Base-by-base conservation (phyloP, 768 basidiomycete species). In the Fistulinella prunicolor region DNA sequence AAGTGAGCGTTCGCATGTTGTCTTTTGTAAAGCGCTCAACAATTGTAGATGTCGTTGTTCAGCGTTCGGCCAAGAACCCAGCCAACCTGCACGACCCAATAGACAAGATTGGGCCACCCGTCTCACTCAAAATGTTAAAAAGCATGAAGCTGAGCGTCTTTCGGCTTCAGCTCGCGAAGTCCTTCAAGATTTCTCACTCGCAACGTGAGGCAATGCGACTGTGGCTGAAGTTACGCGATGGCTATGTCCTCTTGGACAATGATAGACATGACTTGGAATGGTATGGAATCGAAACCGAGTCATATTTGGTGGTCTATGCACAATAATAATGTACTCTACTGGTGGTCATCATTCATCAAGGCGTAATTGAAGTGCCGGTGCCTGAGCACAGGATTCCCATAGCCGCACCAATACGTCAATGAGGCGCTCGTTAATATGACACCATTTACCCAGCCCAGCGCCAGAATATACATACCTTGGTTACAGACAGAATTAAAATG, bases 71-170 rank as follows among this genome's bases (percentile, higher is more conserved):
- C 37, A 46, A 41, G n/a, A 46, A 40, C 17, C 68, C 62, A 9
- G 17, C 19, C 49, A 65, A 59, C 64, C 30, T 48, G 46, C 37
- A 46, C n/a, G 43, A 47, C 30, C 28, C 58, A 48, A 41, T 50
- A 44, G 51, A 57, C 22, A 23, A 50, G 9, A 48, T 58, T 17
- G 48, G 59, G 17, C 55, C 65, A 37, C 54, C 57, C 40, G 47
- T 59, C 32, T 50, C 59, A 17, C 52, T 89, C 16, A 80, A 76
- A 28, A 79, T 84, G 0, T 71, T 93, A 14, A 82, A 84, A 37
- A 81, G 76, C 3, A 88, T 90, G 85, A 70, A 80, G 14, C 59
- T 91, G 20, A 77, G 76, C 34, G 65, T 72, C n/a, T 72, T 93
- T 46, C 78, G 83, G 40, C 64, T 78, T 47, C 92, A 88, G 60